phyloP scores from a whole-genome alignment of 495 filamentous ascomycete species.

The Penicillium diatomitis region DNA sequence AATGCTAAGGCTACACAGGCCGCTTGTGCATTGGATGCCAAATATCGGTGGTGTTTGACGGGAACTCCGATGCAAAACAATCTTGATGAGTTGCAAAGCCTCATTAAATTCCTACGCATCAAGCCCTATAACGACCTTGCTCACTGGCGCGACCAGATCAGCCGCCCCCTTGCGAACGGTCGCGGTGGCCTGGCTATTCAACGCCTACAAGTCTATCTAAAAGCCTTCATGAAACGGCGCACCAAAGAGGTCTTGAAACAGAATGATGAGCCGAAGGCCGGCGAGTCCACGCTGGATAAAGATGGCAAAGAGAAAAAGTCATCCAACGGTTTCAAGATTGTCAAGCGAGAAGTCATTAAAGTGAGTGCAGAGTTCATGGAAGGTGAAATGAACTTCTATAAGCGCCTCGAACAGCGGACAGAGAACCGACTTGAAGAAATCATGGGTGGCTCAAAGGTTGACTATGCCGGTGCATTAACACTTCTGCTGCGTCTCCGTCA shows the following conservation, averaged over 20 bases:
- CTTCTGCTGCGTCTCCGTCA: slow-evolving; percentile 81
- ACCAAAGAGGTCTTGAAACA: slow-evolving; percentile 91
- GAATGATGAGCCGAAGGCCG: slow-evolving; percentile 65
- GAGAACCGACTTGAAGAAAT: slow-evolving; percentile 79
- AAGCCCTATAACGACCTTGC: slow-evolving; percentile 75
- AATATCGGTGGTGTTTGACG: slow-evolving; percentile 91
- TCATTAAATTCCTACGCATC: slow-evolving; percentile 90
- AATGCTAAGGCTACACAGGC: slow-evolving; percentile 92
- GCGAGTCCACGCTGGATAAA: slow-evolving; percentile 30
- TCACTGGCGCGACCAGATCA: slow-evolving; percentile 84
- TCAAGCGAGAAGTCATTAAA: slow-evolving; percentile 75
- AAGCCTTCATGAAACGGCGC: slow-evolving; percentile 90
- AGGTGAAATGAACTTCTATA: slow-evolving; percentile 76
- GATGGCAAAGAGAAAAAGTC: slow-evolving; percentile 41
- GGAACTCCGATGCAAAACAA: slow-evolving; percentile 98
- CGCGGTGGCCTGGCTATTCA: slow-evolving; percentile 82
- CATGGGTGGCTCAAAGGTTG: slow-evolving; percentile 64
- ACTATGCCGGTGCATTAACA: slow-evolving; percentile 79
- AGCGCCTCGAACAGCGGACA: slow-evolving; percentile 71
- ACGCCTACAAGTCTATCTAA: slow-evolving; percentile 72
- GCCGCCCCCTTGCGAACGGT: slow-evolving; percentile 72
- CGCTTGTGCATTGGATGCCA: slow-evolving; percentile 65
- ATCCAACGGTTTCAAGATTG: slow-evolving; percentile 69
- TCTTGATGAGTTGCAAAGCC: slow-evolving; percentile 87
- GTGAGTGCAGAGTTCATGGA: slow-evolving; percentile 70